These are phyloP conservation scores for Lactarius deliciosus DNA, from an alignment of 768 basidiomycete genomes.

Conservation along the genomic window DNA sequence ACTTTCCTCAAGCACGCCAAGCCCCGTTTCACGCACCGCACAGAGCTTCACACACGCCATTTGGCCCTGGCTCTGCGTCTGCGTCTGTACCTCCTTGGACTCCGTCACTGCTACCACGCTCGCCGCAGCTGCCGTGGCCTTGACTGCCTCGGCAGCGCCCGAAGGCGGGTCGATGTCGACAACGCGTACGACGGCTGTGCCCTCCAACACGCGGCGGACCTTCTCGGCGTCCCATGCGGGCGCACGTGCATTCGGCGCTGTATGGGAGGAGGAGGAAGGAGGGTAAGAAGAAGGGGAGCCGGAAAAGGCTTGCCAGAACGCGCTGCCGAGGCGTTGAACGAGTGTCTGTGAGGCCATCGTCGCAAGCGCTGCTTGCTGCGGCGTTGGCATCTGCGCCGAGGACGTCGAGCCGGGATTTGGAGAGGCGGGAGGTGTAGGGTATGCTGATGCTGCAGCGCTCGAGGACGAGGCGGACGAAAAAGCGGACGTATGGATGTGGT, in stretches of 20 bases:
- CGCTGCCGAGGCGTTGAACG: conserved; percentile 62
- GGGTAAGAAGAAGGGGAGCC: conserved; percentile 43
- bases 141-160: background rate
- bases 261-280: conserved; percentile 15
- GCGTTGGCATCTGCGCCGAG: conserved; percentile 36
- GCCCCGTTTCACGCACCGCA: conserved; percentile 24
- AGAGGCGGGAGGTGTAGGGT: conserved; percentile 48
- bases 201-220: conserved; percentile 77
- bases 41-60: conserved; percentile 20
- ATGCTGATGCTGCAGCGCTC: conserved; percentile 30
- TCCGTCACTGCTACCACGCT: background rate
- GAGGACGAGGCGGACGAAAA: conserved; percentile 26
- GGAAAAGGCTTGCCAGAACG: conserved; percentile 90
- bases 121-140: background rate
- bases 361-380: conserved; percentile 57
- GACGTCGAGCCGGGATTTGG: conserved; percentile 38
- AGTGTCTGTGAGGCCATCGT: conserved; percentile 80
- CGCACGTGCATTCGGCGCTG: background rate
- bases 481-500: background rate
- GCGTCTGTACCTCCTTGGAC: conserved; percentile 6
- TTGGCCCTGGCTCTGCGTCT: background rate
- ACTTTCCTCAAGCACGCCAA: conserved; percentile 53
- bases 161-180: conserved; percentile 64
- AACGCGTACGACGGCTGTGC: conserved; percentile 74
- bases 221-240: conserved; percentile 67